Conservation (phyloP, 768 basidiomycete genomes). For the Bullera alba region DNA sequence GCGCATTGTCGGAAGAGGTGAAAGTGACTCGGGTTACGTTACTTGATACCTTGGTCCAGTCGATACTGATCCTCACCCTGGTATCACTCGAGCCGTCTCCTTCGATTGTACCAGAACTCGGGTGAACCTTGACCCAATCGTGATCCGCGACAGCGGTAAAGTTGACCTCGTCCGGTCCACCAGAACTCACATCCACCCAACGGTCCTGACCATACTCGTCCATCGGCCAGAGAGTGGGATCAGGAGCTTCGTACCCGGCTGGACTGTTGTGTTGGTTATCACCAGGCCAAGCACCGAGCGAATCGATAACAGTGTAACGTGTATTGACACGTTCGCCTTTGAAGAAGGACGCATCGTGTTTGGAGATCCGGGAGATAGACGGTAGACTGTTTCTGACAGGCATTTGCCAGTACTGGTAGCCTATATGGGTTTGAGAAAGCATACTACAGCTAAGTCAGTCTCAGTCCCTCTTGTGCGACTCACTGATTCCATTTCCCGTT, state of each 20-base stretch:
- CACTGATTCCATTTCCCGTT: conserved; percentile 62
- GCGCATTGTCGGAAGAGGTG: neutral
- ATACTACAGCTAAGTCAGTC: conserved; percentile 44
- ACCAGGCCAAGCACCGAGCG: conserved; percentile 63
- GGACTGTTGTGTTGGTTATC: conserved; percentile 48
- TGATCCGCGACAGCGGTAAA: neutral
- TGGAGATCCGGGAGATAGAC: conserved; percentile 20
- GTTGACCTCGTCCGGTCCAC: conserved; percentile 52
- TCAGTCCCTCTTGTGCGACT: conserved; percentile 17
- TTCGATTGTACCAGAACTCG: conserved; percentile 58
- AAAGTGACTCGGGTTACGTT: conserved; percentile 3
- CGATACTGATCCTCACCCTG: neutral
- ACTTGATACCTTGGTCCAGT: neutral
- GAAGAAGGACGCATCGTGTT: neutral
- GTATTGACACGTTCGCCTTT: neutral
- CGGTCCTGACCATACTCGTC: conserved; percentile 54
- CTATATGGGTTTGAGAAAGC: conserved; percentile 47
- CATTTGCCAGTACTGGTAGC: conserved; percentile 56
- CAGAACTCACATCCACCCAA: conserved; percentile 54
- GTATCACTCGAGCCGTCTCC: conserved; percentile 49
- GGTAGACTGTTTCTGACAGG: conserved; percentile 58
- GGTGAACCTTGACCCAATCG: conserved; percentile 31
- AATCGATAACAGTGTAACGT: conserved; percentile 58
- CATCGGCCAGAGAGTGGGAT: conserved; percentile 50
- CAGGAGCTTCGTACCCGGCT: conserved; percentile 53